Conservation (phyloP, 345 rosid genomes). For the Lenwebbia sp. region DNA sequence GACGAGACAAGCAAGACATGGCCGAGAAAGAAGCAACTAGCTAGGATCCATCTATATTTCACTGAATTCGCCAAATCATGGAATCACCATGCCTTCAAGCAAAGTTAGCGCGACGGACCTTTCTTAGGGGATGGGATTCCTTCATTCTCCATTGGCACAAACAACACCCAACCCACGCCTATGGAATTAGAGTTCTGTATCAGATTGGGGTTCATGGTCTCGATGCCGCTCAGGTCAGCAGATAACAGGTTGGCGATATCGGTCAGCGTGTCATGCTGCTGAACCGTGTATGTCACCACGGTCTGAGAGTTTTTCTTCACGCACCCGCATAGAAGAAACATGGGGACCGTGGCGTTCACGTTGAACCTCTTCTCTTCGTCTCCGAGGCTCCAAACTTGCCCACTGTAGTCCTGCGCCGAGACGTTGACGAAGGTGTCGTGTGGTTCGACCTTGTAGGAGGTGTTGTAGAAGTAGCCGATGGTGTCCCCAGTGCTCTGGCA, state of each 20-base stretch:
- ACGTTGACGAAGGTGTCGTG: conserved; percentile 18
- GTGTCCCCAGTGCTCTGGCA: conserved; percentile 20
- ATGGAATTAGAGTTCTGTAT: conserved; percentile 8
- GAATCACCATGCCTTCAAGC: neutral
- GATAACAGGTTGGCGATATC: conserved; percentile 23
- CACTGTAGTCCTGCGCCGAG: conserved; percentile 16
- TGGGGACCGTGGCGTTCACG: conserved; percentile 1
- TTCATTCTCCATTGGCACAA: conserved; percentile 24
- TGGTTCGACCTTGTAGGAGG: conserved; percentile 12
- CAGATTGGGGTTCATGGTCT: conserved; percentile 21
- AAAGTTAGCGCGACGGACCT: neutral
- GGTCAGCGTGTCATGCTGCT: conserved; percentile 26
- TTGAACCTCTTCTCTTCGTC: conserved; percentile 6
- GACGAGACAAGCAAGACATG: neutral
- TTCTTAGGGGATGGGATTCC: conserved; percentile 8
- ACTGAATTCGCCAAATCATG: neutral
- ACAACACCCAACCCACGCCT: conserved; percentile 28
- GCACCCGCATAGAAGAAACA: conserved; percentile 49
- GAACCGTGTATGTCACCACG: conserved; percentile 53
- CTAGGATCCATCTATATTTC: neutral
- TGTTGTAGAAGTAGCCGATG: conserved; percentile 32
- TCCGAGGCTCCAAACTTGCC: conserved; percentile 33
- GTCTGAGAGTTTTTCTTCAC: conserved; percentile 11
- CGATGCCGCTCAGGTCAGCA: conserved; percentile 10
- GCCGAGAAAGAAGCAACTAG: neutral